A percentile compares a stretch with the other conserved stretches of the same genome.
Evolutionary conservation across 441 rosid genomes (phyloP).

Genomic region (Gossypium trilobum): DNA sequence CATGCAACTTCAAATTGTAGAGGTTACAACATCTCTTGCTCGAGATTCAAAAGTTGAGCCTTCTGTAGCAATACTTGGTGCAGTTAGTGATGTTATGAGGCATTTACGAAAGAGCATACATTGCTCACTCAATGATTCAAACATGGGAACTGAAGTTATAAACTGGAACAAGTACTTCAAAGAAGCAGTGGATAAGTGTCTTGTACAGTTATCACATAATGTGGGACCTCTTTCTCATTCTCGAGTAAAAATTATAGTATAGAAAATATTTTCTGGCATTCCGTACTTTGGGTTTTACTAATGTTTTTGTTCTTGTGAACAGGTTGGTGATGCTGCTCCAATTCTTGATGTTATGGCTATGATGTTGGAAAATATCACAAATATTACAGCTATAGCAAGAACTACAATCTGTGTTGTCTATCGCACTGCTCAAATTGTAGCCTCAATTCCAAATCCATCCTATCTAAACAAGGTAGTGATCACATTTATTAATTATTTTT

Average conservation of each 20-base stretch:
- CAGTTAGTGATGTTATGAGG: conserved; percentile 44
- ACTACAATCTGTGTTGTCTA: conserved; percentile 68
- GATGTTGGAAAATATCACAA: conserved; percentile 83
- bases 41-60: conserved; percentile 52
- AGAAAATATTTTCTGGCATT: conserved; percentile 1
- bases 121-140: conserved; percentile 61
- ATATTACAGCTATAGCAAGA: conserved; percentile 60
- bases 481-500: conserved; percentile 10
- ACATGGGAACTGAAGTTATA: conserved; percentile 49
- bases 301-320: conserved; percentile 8
- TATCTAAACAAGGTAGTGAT: conserved; percentile 70
- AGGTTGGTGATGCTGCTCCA: conserved; percentile 96
- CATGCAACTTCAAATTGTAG: conserved; percentile 68
- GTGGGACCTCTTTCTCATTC: conserved; percentile 26
- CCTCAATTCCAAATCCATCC: conserved; percentile 65
- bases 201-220: conserved; percentile 59
- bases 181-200: conserved; percentile 79
- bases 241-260: conserved; percentile 6
- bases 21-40: conserved; percentile 64
- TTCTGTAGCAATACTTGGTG: conserved; percentile 69
- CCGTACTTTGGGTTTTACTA: background rate
- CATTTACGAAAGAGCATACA: conserved; percentile 76
- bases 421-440: conserved; percentile 83
- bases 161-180: conserved; percentile 48
- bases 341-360: conserved; percentile 81